These are phyloP conservation scores for Tolypocladium pustulatum DNA, from an alignment of 2,329 filamentous ascomycete species.

Conservation along the genomic window DNA sequence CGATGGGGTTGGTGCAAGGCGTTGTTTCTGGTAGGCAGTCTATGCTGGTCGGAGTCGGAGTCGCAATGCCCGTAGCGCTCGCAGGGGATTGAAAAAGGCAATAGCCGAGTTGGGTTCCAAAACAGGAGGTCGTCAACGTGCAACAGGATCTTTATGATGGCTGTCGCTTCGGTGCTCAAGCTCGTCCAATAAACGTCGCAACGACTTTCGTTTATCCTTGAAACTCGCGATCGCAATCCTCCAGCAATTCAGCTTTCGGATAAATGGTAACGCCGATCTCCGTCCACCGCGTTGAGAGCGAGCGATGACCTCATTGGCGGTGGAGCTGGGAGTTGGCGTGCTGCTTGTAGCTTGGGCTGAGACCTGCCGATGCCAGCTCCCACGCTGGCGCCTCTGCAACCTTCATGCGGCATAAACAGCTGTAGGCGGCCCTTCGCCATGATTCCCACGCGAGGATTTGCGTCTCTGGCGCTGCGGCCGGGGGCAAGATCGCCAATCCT, in stretches of 20 bases:
- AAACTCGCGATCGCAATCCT: too few species aligned
- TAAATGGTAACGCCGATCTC: constrained; percentile 16
- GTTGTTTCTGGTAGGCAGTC: not conserved
- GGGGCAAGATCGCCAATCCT: not conserved
- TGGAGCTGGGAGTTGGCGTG: not conserved
- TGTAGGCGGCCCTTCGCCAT: constrained; percentile 9
- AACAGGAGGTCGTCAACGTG: not conserved
- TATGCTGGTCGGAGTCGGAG: not conserved
- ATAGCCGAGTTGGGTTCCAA: not conserved
- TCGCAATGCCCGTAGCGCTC: not conserved
- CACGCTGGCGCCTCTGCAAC: not conserved
- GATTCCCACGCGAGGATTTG: constrained; percentile 16
- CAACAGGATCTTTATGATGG: not conserved
- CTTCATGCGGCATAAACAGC: constrained; percentile 5
- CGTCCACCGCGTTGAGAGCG: not conserved
- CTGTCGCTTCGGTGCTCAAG: not conserved
- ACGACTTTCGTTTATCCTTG: not conserved
- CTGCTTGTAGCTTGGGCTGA: not conserved
- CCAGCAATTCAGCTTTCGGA: constrained; percentile 4
- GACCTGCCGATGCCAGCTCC: not conserved
- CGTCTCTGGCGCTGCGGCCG: constrained; percentile 9
- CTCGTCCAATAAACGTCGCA: not conserved
- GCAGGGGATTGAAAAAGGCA: not conserved
- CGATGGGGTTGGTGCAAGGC: not conserved
- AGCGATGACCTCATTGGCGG: constrained; percentile 10